phyloP scores from a whole-genome alignment of 139 green algal species.

The Monoraphidium neglectum region DNA sequence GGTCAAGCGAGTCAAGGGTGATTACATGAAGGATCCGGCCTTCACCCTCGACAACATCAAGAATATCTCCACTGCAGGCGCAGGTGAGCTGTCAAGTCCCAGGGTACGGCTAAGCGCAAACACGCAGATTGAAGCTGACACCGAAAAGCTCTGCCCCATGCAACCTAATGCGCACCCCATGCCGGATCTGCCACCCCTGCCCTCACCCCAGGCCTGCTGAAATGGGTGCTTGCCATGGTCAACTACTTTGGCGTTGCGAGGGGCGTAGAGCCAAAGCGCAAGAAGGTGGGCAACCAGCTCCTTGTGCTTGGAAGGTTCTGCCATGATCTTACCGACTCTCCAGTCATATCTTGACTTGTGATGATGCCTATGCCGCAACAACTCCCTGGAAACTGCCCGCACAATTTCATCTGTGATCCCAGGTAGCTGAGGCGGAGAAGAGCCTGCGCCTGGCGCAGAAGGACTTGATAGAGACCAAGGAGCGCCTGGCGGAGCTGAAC shows the following conservation, averaged over 20 bases:
- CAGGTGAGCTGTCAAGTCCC: too few relatives aligned
- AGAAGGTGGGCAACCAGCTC: slow-evolving; percentile 21
- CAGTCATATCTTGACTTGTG: too few relatives aligned
- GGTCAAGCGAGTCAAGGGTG: slow-evolving; percentile 74
- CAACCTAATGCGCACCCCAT: too few relatives aligned
- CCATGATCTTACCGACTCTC: too few relatives aligned
- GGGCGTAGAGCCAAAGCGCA: slow-evolving; percentile 83
- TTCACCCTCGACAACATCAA: slow-evolving; percentile 78
- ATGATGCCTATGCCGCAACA: too few relatives aligned
- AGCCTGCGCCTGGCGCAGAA: slow-evolving; percentile 71
- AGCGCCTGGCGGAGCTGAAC: slow-evolving; percentile 77
- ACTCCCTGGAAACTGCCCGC: too few relatives aligned
- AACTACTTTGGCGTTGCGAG: slow-evolving; percentile 88
- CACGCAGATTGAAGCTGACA: too few relatives aligned
- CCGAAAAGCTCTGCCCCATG: too few relatives aligned
- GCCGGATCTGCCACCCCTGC: too few relatives aligned
- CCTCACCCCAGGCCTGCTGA: slow-evolving; percentile 79
- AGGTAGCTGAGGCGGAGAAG: slow-evolving; percentile 81
- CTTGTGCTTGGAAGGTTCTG: too few relatives aligned
- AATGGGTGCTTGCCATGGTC: slow-evolving; percentile 92
- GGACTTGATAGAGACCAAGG: slow-evolving; percentile 84
- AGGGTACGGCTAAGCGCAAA: too few relatives aligned
- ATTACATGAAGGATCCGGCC: slow-evolving; percentile 84
- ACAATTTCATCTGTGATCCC: too few relatives aligned
- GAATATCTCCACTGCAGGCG: slow-evolving; percentile 63